Percentiles rank a stretch among this genome's conserved stretches.
Evolutionary conservation across 768 basidiomycete genomes (phyloP).

Genomic region (Boletellus ananas): DNA sequence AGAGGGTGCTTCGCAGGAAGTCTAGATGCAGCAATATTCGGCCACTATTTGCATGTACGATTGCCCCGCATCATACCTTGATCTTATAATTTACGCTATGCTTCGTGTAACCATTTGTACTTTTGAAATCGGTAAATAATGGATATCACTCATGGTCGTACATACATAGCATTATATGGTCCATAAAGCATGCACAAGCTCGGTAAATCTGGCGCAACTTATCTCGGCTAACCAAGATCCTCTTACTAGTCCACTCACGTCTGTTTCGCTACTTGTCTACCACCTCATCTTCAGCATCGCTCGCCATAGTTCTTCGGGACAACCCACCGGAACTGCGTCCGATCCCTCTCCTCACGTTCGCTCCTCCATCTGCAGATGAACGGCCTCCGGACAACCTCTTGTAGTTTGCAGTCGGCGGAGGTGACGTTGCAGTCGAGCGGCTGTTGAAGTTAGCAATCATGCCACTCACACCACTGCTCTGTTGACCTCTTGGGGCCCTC

Average conservation of each 20-base stretch:
- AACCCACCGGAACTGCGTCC: conserved; percentile 47
- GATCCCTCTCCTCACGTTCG: conserved; percentile 35
- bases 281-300: conserved; percentile 77
- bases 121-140: not conserved
- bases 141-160: too few species aligned
- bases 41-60: conserved; percentile 3
- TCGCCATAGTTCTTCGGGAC: conserved; percentile 76
- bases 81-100: conserved; percentile 30
- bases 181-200: not conserved
- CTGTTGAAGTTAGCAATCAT: conserved; percentile 57
- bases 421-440: conserved; percentile 37
- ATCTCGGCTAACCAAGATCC: not conserved
- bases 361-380: conserved; percentile 7
- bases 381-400: conserved; percentile 46
- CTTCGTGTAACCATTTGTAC: conserved; percentile 17
- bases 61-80: conserved; percentile 22
- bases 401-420: conserved; percentile 36
- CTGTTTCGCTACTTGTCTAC: conserved; percentile 33
- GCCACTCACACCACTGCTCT: conserved; percentile 46
- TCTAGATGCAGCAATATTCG: conserved; percentile 29
- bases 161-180: not conserved
- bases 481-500: conserved; percentile 43
- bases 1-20: conserved; percentile 48
- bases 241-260: not conserved
- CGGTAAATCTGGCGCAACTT: not conserved